Conservation (phyloP, 2,329 filamentous ascomycete genomes). For the Ceratocystis huliohia region DNA sequence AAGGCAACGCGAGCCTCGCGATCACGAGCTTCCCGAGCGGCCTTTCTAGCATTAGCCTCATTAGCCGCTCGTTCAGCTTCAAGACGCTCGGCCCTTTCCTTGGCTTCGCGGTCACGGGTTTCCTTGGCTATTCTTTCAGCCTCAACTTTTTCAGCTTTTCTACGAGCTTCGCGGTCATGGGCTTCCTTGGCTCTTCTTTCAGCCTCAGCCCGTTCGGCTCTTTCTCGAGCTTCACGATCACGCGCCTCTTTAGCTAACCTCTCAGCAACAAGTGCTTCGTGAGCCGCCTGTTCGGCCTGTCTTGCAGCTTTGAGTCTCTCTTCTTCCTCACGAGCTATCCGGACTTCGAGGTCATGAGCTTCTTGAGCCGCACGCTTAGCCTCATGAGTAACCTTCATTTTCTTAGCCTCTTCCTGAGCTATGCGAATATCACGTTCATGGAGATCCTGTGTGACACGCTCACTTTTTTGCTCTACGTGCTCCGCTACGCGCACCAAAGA, state of each 20-base stretch:
- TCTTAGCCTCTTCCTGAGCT: background rate
- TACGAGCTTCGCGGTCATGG: too few relatives aligned
- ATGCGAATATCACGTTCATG: background rate
- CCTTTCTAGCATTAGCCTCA: background rate
- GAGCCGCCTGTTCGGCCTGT: background rate
- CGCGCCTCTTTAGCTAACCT: background rate
- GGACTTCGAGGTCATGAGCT: background rate
- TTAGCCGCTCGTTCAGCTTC: background rate
- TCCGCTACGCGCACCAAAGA: background rate
- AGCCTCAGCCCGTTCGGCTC: background rate
- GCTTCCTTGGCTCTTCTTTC: background rate
- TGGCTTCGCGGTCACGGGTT: background rate
- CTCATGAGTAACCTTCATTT: background rate
- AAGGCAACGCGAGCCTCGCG: slow-evolving; percentile 25
- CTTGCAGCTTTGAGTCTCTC: background rate
- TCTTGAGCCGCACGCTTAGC: background rate
- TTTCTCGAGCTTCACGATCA: background rate
- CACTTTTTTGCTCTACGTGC: background rate
- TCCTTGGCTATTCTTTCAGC: background rate
- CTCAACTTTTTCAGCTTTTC: background rate
- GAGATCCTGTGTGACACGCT: background rate
- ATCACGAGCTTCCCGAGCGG: slow-evolving; percentile 31
- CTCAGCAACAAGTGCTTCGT: background rate
- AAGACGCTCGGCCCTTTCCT: background rate
- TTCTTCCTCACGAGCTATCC: background rate